phyloP scores from a whole-genome alignment of 2,329 filamentous ascomycete species.

The Alternaria triticina region DNA sequence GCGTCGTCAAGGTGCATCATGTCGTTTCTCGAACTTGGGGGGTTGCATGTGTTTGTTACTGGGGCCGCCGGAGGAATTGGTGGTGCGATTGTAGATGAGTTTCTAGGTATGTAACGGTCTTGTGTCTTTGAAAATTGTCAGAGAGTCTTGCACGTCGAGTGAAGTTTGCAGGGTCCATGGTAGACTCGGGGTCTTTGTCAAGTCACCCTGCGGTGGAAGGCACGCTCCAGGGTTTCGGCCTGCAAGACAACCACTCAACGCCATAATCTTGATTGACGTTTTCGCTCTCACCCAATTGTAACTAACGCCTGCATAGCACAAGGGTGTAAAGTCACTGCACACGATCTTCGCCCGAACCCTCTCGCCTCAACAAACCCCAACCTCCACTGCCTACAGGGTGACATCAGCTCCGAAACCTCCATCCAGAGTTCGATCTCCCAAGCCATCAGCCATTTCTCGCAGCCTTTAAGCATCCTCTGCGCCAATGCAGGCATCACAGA shows the following conservation, averaged over 20 bases:
- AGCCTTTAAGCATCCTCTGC: conserved; percentile 59
- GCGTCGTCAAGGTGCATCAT: conserved; percentile 18
- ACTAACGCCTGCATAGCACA: conserved; percentile 47
- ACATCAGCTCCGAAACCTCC: conserved; percentile 57
- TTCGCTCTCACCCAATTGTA: background rate
- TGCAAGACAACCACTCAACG: background rate
- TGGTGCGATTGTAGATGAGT: conserved; percentile 57
- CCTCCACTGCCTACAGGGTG: conserved; percentile 54
- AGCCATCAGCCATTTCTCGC: conserved; percentile 54
- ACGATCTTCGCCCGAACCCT: conserved; percentile 54
- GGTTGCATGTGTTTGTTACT: conserved; percentile 61
- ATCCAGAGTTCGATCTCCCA: conserved; percentile 51
- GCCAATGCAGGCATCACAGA: conserved; percentile 62
- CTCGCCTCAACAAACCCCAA: conserved; percentile 35
- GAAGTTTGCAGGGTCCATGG: background rate
- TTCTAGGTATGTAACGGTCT: conserved; percentile 52
- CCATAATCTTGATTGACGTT: background rate
- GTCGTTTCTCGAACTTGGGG: conserved; percentile 58
- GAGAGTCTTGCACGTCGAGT: background rate
- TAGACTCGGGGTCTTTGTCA: background rate
- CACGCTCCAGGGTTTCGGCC: background rate
- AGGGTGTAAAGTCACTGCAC: conserved; percentile 62
- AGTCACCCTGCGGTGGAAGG: background rate
- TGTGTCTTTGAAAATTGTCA: background rate
- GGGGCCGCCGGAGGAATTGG: conserved; percentile 62